These are phyloP conservation scores for Cordyceps cicadae DNA, from an alignment of 2,329 filamentous ascomycete species.

Conservation along the genomic window DNA sequence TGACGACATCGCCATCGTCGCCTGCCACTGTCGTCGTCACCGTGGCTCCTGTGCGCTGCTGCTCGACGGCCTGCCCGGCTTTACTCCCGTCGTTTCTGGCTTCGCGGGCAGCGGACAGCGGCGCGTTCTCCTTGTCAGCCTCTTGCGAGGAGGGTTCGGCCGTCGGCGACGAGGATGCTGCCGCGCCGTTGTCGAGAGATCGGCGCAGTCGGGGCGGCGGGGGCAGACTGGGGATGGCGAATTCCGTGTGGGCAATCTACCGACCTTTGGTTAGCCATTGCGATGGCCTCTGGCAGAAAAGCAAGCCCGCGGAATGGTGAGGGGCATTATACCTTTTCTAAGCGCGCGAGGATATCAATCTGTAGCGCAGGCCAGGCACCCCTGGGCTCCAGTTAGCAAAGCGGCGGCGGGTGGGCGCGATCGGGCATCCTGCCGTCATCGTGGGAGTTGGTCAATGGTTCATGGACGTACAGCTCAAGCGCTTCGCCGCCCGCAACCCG, in stretches of 20 bases:
- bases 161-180: slow-evolving; percentile 37
- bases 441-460: no score
- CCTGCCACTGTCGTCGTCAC: neutral
- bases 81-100: neutral
- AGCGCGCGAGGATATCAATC: slow-evolving; percentile 54
- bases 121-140: slow-evolving; percentile 61
- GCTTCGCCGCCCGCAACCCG: slow-evolving; percentile 42
- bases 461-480: slow-evolving; percentile 45
- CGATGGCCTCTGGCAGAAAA: neutral
- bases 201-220: slow-evolving; percentile 32
- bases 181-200: slow-evolving; percentile 14
- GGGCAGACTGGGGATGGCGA: slow-evolving; percentile 59
- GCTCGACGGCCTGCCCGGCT: neutral
- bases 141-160: slow-evolving; percentile 43
- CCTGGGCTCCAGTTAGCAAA: slow-evolving; percentile 34
- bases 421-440: neutral
- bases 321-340: slow-evolving; percentile 50
- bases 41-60: neutral
- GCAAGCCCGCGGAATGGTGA: no score
- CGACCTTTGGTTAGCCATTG: neutral
- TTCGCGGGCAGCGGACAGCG: slow-evolving; percentile 28
- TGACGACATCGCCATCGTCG: slow-evolving; percentile 16
- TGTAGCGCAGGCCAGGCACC: slow-evolving; percentile 62
- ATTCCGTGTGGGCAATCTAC: slow-evolving; percentile 68
- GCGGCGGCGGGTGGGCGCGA: neutral